Conservation (phyloP, 2,329 filamentous ascomycete genomes). For the Fusarium denticulatum region DNA sequence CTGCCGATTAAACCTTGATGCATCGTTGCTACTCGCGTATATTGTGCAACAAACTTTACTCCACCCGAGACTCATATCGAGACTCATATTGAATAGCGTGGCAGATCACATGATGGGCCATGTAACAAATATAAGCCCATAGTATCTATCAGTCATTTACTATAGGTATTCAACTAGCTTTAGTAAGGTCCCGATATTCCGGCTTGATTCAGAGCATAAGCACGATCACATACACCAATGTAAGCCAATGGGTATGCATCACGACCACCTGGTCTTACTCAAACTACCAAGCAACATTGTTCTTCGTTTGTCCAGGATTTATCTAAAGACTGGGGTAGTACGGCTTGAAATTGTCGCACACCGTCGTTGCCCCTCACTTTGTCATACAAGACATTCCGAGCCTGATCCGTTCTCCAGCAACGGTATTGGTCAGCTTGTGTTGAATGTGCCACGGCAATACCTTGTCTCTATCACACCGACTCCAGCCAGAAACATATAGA, state of each 20-base stretch:
- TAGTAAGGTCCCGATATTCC: too few relatives aligned
- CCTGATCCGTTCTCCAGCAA: not conserved
- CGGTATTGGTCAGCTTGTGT: not conserved
- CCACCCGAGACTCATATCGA: too few relatives aligned
- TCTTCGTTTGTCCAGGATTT: not conserved
- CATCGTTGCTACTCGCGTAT: fast-evolving
- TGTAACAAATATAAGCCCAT: too few relatives aligned
- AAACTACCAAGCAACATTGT: not conserved
- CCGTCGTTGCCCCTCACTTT: not conserved
- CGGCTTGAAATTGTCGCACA: not conserved
- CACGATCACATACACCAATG: too few relatives aligned
- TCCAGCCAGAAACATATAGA: not conserved
- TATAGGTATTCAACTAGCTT: too few relatives aligned
- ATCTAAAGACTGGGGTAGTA: not conserved
- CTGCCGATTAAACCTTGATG: not conserved
- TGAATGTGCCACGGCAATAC: not conserved
- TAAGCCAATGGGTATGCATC: too few relatives aligned
- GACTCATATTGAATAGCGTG: too few relatives aligned
- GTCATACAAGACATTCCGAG: not conserved
- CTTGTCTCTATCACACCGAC: not conserved
- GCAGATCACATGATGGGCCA: fast-evolving
- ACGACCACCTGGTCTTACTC: too few relatives aligned
- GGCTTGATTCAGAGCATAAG: too few relatives aligned
- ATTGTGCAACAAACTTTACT: not conserved
- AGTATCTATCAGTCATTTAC: fast-evolving